Conservation (phyloP, 2,329 filamentous ascomycete species). For the Aspergillus udagawae region DNA sequence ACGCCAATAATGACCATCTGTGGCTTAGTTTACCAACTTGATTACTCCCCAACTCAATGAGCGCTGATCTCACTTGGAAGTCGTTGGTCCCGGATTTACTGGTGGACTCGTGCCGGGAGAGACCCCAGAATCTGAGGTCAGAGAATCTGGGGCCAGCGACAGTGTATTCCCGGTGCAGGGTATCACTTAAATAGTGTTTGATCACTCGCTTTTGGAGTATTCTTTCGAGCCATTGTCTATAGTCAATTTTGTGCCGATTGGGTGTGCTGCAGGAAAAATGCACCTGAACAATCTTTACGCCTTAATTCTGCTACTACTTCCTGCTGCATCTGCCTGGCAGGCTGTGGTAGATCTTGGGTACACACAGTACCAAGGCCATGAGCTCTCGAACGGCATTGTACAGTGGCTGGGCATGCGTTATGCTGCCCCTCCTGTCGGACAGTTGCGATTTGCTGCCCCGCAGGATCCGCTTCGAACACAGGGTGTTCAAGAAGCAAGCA, state of each 20-base stretch:
- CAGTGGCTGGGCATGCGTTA: constrained; percentile 74
- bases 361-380: constrained; percentile 59
- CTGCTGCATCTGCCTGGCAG: constrained; percentile 21
- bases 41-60: not conserved
- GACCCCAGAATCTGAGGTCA: not conserved
- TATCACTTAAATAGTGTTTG: not conserved
- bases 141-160: not conserved
- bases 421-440: constrained; percentile 64
- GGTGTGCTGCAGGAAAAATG: not conserved
- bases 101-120: not conserved
- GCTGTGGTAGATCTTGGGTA: constrained; percentile 61
- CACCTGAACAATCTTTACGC: constrained; percentile 1
- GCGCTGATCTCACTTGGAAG: not conserved
- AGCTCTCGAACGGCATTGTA: constrained; percentile 55
- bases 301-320: constrained; percentile 11
- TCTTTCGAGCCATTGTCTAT: not conserved
- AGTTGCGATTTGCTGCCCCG: constrained; percentile 64
- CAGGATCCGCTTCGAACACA: constrained; percentile 53
- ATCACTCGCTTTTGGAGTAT: not conserved
- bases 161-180: not conserved
- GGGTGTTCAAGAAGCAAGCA: constrained; percentile 51
- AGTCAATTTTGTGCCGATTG: not conserved
- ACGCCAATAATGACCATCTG: no score
- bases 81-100: not conserved
- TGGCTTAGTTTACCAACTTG: not conserved